phyloP scores from a whole-genome alignment of 2,329 filamentous ascomycete species.

The Pezicula neosporulosa region DNA sequence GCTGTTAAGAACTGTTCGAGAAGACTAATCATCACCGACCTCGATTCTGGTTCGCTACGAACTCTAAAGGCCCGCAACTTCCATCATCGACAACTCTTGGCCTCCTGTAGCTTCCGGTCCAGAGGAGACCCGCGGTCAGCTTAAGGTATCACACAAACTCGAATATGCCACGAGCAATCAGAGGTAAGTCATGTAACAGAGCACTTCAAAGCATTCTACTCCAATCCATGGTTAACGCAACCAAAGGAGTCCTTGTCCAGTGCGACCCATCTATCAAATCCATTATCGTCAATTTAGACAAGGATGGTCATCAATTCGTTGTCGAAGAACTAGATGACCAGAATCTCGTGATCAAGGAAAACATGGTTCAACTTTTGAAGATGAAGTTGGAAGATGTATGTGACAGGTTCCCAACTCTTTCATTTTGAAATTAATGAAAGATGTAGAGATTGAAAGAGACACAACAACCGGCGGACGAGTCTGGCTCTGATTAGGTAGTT shows the following conservation, averaged over 20 bases:
- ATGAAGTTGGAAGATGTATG: slow-evolving; percentile 63
- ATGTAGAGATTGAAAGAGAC: slow-evolving; percentile 28
- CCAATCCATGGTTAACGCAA: background rate
- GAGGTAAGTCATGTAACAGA: slow-evolving; percentile 37
- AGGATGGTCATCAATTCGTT: slow-evolving; percentile 67
- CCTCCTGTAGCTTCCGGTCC: too few relatives aligned
- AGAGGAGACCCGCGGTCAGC: too few relatives aligned
- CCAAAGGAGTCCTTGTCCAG: slow-evolving; percentile 67
- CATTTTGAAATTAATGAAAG: slow-evolving; percentile 4
- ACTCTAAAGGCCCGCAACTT: too few relatives aligned
- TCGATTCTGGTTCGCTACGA: too few relatives aligned
- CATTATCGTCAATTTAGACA: slow-evolving; percentile 76
- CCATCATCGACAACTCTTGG: too few relatives aligned
- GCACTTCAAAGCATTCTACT: background rate
- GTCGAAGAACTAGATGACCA: slow-evolving; percentile 79
- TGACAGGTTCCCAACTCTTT: slow-evolving; percentile 8
- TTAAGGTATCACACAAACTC: background rate
- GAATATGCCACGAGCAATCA: slow-evolving; percentile 54
- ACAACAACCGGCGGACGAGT: slow-evolving; percentile 19
- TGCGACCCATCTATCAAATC: slow-evolving; percentile 87
- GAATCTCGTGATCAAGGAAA: slow-evolving; percentile 71
- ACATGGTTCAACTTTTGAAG: slow-evolving; percentile 67
- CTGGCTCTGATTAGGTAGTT: slow-evolving; percentile 13
- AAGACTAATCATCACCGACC: too few relatives aligned
- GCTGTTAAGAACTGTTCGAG: too few relatives aligned